Evolutionary conservation across 169 alveolate genomes (phyloP).

Genomic region (Perkinsus olseni): DNA sequence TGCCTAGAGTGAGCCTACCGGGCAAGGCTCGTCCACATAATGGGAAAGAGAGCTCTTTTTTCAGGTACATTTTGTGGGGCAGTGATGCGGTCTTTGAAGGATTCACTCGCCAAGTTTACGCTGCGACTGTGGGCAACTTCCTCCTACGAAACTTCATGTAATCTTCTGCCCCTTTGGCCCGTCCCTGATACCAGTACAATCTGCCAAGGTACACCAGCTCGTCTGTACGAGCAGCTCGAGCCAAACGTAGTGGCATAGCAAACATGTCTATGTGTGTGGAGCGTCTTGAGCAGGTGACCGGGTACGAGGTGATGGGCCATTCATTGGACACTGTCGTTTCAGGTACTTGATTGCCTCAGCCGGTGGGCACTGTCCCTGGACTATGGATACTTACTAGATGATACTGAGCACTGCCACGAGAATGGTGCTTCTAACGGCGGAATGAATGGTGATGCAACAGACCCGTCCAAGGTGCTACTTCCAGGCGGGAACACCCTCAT

Average conservation of each 20-base stretch:
- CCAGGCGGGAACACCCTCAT: not conserved
- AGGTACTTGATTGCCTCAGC: not conserved
- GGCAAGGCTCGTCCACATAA: not conserved
- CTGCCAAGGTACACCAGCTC: not conserved
- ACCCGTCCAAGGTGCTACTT: not conserved
- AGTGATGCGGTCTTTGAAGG: not conserved
- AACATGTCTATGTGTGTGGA: not conserved
- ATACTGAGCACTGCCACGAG: not conserved
- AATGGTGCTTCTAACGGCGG: not conserved
- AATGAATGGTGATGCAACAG: not conserved
- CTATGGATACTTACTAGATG: not conserved
- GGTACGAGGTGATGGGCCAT: not conserved
- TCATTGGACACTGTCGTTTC: not conserved
- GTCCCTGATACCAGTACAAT: too few relatives aligned
- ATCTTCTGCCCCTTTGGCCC: too few relatives aligned
- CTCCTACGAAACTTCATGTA: not conserved
- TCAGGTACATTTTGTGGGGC: not conserved
- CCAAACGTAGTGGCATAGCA: not conserved
- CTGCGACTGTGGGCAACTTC: not conserved
- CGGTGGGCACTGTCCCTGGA: not conserved
- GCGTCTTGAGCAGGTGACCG: not conserved
- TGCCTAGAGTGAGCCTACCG: not conserved
- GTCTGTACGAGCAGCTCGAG: not conserved
- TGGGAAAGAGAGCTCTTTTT: not conserved
- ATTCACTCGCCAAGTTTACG: not conserved